Conservation (phyloP, 1,284 basidiomycete species). For the Apiotrichum domesticum region DNA sequence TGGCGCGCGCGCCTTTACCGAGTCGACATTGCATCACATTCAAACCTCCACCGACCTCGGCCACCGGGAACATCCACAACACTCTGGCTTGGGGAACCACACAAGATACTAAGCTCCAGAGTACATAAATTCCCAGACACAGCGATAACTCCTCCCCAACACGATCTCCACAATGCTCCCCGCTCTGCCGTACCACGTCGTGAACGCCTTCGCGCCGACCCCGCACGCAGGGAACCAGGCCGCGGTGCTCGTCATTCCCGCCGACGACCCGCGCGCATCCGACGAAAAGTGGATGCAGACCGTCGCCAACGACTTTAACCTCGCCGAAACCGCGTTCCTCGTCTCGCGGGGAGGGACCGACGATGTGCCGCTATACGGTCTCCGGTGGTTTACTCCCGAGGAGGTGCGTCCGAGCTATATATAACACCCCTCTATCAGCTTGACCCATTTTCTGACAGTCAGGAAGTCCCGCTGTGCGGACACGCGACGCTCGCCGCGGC, state of each 20-base stretch:
- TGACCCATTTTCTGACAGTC: neutral
- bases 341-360: conserved; percentile 16
- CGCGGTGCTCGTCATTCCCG: conserved; percentile 30
- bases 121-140: too few relatives aligned
- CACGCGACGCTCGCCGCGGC: conserved; percentile 39
- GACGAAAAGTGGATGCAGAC: conserved; percentile 27
- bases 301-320: conserved; percentile 33
- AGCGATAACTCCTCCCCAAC: too few relatives aligned
- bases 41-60: too few relatives aligned
- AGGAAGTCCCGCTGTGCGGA: conserved; percentile 39
- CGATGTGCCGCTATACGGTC: conserved; percentile 17
- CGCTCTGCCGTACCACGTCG: conserved; percentile 22
- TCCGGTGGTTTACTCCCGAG: conserved; percentile 39
- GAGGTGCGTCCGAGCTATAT: conserved; percentile 16
- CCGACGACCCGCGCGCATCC: conserved; percentile 17
- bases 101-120: too few relatives aligned
- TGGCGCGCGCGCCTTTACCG: too few relatives aligned
- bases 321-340: conserved; percentile 37
- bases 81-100: too few relatives aligned
- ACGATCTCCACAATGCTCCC: conserved; percentile 5
- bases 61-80: too few relatives aligned
- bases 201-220: conserved; percentile 36
- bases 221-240: conserved; percentile 39
- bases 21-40: too few relatives aligned
- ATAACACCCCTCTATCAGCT: neutral